Evolutionary conservation across 768 basidiomycete genomes (phyloP).

Genomic region (Lyophyllum decastes): DNA sequence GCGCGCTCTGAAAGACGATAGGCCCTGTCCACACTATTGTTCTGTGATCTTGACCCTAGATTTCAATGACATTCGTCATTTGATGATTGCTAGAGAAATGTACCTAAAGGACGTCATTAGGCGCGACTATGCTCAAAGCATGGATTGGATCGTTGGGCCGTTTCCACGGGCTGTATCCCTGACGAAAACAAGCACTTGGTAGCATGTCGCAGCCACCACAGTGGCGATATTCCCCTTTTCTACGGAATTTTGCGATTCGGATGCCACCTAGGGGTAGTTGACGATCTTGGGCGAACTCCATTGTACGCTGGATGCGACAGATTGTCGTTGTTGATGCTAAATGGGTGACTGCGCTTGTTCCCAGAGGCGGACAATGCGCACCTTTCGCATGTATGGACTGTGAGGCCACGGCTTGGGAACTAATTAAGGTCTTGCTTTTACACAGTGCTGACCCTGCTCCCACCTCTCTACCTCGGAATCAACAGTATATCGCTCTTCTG

Average conservation of each 20-base stretch:
- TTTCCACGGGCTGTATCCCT: neutral
- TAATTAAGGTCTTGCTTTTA: neutral
- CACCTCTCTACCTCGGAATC: neutral
- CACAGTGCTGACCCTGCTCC: neutral
- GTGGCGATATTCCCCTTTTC: neutral
- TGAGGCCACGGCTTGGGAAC: neutral
- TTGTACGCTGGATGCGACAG: neutral
- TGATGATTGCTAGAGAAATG: neutral
- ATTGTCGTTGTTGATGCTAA: neutral
- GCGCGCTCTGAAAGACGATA: neutral
- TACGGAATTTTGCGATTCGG: neutral
- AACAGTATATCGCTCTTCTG: neutral
- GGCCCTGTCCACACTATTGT: neutral
- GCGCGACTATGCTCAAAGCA: neutral
- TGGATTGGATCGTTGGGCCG: neutral
- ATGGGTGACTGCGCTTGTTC: neutral
- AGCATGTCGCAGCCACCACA: neutral
- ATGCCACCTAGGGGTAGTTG: neutral
- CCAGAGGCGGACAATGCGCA: neutral
- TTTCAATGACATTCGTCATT: neutral
- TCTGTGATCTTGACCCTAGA: neutral
- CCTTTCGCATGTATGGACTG: neutral
- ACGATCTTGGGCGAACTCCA: neutral
- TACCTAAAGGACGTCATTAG: neutral
- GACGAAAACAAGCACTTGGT: neutral